These are phyloP conservation scores for Pythium rhizo-oryzae DNA, from an alignment of 352 stramenopile genomes.

Conservation along the genomic window DNA sequence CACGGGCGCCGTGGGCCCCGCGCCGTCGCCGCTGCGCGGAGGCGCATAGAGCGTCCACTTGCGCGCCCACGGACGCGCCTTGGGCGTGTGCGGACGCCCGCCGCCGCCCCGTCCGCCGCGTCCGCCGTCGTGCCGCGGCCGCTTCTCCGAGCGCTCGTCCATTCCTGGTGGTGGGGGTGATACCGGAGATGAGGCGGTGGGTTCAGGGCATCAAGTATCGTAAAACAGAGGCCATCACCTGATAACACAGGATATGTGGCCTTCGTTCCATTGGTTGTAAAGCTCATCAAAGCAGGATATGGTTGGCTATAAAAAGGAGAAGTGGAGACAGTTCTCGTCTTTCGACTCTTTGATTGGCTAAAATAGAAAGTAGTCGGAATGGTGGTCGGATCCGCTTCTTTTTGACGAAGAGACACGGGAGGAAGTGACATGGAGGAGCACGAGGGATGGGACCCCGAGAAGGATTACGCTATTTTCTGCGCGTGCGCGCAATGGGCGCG, in stretches of 20 bases:
- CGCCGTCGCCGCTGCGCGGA: constrained; percentile 29
- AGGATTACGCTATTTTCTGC: constrained; percentile 2
- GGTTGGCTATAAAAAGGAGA: neutral
- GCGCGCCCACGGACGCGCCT: constrained; percentile 25
- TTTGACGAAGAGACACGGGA: constrained; percentile 7
- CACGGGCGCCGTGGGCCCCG: constrained; percentile 24
- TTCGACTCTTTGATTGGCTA: neutral
- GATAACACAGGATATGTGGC: neutral
- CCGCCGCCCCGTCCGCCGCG: neutral
- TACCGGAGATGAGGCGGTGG: neutral
- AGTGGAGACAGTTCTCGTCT: neutral
- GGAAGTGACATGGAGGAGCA: constrained; percentile 9
- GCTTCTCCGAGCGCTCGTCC: constrained; percentile 4
- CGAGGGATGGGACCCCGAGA: neutral
- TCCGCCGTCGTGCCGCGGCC: neutral
- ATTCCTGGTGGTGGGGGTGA: neutral
- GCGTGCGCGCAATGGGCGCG: neutral
- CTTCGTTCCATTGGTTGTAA: neutral
- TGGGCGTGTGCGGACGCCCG: neutral
- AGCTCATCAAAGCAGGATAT: no score
- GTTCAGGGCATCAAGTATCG: constrained; percentile 2
- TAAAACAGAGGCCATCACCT: neutral
- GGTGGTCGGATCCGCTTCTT: neutral
- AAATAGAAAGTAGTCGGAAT: neutral
- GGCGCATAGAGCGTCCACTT: constrained; percentile 58